phyloP scores from a whole-genome alignment of 192 early-diverging fungal species.

The Coemansia sp. region DNA sequence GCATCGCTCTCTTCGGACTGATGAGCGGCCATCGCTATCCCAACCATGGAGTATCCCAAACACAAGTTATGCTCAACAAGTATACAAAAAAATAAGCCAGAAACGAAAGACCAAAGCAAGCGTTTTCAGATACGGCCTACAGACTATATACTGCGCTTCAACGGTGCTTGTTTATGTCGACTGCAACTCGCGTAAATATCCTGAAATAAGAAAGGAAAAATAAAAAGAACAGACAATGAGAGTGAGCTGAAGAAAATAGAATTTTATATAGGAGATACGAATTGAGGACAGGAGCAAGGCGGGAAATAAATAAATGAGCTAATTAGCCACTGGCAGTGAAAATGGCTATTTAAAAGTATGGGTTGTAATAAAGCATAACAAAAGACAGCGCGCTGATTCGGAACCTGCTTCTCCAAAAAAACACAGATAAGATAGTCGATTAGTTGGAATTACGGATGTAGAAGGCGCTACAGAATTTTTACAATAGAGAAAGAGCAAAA shows the following conservation, averaged over 20 bases:
- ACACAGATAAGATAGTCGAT: not conserved
- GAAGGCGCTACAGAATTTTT: not conserved
- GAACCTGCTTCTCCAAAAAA: not conserved
- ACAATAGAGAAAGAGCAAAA: slow-evolving; percentile 1
- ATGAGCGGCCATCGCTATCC: slow-evolving; percentile 37
- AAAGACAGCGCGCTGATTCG: not conserved
- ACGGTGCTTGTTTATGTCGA: no score
- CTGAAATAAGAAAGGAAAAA: no score
- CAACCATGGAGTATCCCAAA: slow-evolving; percentile 29
- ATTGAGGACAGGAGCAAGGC: no score
- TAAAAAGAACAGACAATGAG: no score
- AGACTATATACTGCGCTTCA: no score
- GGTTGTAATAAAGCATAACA: not conserved
- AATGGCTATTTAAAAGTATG: not conserved
- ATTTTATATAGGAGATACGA: no score
- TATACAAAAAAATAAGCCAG: not conserved
- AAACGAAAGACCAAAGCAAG: no score
- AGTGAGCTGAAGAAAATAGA: no score
- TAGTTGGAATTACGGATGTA: not conserved
- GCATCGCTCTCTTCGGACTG: slow-evolving; percentile 32
- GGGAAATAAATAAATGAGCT: no score
- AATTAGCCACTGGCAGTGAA: not conserved
- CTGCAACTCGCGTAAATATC: no score
- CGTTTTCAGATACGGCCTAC: no score
- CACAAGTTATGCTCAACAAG: not conserved